Evolutionary conservation across 331 rosid species (phyloP).

Genomic region (Cydonia oblonga): DNA sequence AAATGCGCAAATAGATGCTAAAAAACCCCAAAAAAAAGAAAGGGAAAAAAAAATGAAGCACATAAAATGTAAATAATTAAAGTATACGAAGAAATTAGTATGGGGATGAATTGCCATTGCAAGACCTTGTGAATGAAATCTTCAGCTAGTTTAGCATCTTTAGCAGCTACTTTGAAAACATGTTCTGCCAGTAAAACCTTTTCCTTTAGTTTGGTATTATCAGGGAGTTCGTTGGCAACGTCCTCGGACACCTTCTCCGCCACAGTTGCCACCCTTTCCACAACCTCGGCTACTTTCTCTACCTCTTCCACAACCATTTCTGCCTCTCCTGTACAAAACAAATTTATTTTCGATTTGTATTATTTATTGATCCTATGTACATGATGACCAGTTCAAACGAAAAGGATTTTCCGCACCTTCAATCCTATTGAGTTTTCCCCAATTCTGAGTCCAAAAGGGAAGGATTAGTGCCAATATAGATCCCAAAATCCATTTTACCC

Average conservation of each 20-base stretch:
- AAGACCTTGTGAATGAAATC: slow-evolving; percentile 55
- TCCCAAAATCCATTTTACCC: slow-evolving; percentile 61
- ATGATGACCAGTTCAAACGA: no score
- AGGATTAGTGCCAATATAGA: slow-evolving; percentile 27
- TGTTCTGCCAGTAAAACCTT: slow-evolving; percentile 35
- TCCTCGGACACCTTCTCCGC: slow-evolving; percentile 41
- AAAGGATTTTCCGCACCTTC: slow-evolving; percentile 33
- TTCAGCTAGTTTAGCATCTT: slow-evolving; percentile 51
- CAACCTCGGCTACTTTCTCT: slow-evolving; percentile 36
- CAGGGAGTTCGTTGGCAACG: slow-evolving; percentile 38
- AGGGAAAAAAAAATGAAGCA: no score
- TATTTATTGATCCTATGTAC: no score
- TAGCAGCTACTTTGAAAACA: slow-evolving; percentile 35
- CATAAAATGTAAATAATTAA: not conserved
- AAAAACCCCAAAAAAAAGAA: no score
- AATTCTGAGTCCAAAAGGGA: slow-evolving; percentile 34
- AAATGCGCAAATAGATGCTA: no score
- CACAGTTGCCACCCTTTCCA: slow-evolving; percentile 36
- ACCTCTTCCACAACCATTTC: slow-evolving; percentile 44
- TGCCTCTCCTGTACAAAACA: slow-evolving; percentile 26
- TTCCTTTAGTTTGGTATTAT: slow-evolving; percentile 30
- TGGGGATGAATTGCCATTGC: not conserved
- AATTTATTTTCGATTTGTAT: no score
- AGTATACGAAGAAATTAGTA: not conserved
- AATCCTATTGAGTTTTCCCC: slow-evolving; percentile 27